Evolutionary conservation across 257 asterid genomes (phyloP).

Genomic region (Haberlea rhodopensis): DNA sequence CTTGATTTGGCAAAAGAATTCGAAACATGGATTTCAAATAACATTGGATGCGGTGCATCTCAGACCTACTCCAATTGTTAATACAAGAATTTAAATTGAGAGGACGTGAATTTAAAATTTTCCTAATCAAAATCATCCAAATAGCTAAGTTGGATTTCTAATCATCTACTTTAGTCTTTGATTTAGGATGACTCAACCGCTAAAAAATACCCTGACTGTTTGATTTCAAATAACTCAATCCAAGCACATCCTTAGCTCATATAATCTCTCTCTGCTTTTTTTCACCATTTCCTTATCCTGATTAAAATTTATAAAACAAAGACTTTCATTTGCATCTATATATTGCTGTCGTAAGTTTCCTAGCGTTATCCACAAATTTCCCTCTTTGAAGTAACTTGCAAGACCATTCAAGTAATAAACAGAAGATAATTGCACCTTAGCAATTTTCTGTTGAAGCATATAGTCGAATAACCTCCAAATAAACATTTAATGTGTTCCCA

Average conservation of each 20-base stretch:
- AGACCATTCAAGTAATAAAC: slow-evolving; percentile 15
- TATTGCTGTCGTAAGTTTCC: background rate
- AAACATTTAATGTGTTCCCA: background rate
- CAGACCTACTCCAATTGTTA: no score
- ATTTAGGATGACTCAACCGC: no score
- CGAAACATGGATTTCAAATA: no score
- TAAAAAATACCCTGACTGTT: background rate
- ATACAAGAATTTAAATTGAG: no score
- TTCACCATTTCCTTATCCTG: background rate
- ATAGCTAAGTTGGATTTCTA: no score
- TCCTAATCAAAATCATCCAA: no score
- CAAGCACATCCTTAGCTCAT: background rate
- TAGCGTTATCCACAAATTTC: background rate
- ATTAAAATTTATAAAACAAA: background rate
- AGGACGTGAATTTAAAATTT: no score
- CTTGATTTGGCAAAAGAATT: no score
- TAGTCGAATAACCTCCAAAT: background rate
- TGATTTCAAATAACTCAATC: background rate
- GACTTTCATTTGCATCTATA: background rate
- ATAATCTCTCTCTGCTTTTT: background rate
- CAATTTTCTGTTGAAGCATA: background rate
- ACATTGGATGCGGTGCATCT: no score
- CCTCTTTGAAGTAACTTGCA: background rate
- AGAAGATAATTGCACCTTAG: slow-evolving; percentile 4
- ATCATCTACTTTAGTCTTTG: no score